Base-by-base conservation (phyloP, 805 yeast genomes). In the Saccharomycopsis microspora region DNA sequence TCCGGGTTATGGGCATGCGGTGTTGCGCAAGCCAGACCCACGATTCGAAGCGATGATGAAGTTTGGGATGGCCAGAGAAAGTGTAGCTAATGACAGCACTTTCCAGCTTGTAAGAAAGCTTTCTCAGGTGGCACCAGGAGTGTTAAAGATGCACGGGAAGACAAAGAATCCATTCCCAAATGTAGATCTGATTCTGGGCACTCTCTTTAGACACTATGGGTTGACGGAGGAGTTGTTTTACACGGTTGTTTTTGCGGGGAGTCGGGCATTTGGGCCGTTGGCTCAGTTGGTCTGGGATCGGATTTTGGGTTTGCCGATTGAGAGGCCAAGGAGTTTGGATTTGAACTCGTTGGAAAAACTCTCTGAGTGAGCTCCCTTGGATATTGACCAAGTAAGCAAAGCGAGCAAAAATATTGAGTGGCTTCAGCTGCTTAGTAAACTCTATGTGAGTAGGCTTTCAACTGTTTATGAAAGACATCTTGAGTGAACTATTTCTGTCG, bases 1-100 rank as follows among this genome's bases (percentile, higher is more conserved):
- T 54, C 94, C 94, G 54, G 94, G 94, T 53, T 85, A 85, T 69
- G 94, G 94, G 43, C 94, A 84, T 64, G 93, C 93, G 47, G 93
- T 84, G 45, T 72, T 84, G 64, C 74, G 94, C 67, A 78, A 76
- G 72, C 79, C 90, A 44, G 93, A 84, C 65, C 93, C 93, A 52
- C 74, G 93, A 58, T 84, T 78, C 68, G 71, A 75, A 48, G 90
- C 89, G 50, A 80, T 80, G 71, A 70, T 82, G 60, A 75, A 75
- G 58, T 82, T 82, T 64, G 88, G 82, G 46, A 67, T 72, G 58
- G 60, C 64, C 42, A 67, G 74, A 45, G 65, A 70, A 5, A 72
- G 77, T 63, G 40, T 49, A 63, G 78, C 81, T 68, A 69, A 75
- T 59, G 82, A 82, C 63, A 75, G 72, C 45, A 70, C 79, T 59